Evolutionary conservation across 2,329 filamentous ascomycete species (phyloP).

Genomic region (Epichloe sylvatica): DNA sequence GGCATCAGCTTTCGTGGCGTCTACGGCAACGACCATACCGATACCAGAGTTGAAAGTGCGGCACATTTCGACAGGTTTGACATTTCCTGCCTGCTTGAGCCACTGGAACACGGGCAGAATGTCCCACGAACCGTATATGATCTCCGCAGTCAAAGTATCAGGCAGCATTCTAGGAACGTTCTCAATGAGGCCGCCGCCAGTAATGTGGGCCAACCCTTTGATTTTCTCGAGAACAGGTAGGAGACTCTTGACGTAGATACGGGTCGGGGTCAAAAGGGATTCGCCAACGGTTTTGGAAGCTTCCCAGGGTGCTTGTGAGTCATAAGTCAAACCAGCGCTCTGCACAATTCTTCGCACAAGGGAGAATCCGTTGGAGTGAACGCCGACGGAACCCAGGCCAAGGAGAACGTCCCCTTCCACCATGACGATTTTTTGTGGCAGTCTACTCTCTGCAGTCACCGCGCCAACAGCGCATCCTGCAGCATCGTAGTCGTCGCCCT

Average conservation of each 20-base stretch:
- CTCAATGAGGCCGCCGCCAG: conserved; percentile 80
- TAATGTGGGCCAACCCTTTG: conserved; percentile 95
- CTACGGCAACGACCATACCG: conserved; percentile 84
- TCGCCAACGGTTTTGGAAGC: conserved; percentile 49
- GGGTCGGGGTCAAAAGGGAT: conserved; percentile 73
- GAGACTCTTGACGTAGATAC: conserved; percentile 80
- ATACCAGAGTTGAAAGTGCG: conserved; percentile 90
- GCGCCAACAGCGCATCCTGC: conserved; percentile 83
- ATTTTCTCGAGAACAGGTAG: conserved; percentile 55
- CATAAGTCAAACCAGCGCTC: conserved; percentile 55
- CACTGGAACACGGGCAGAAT: conserved; percentile 72
- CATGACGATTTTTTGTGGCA: conserved; percentile 67
- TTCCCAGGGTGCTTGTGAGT: conserved; percentile 65
- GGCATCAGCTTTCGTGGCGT: conserved; percentile 44
- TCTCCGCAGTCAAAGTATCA: conserved; percentile 57
- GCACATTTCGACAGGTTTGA: conserved; percentile 68
- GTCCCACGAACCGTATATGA: conserved; percentile 64
- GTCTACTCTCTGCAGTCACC: conserved; percentile 51
- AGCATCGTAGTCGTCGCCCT: conserved; percentile 79
- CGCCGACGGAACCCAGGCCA: conserved; percentile 70
- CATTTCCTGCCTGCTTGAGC: conserved; percentile 61
- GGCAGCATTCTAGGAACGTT: conserved; percentile 94
- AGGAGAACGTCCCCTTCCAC: conserved; percentile 68
- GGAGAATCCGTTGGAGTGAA: conserved; percentile 95
- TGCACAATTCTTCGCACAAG: conserved; percentile 85